Base-by-base conservation (phyloP, 2,329 filamentous ascomycete genomes). In the Myrmaecium sp. region DNA sequence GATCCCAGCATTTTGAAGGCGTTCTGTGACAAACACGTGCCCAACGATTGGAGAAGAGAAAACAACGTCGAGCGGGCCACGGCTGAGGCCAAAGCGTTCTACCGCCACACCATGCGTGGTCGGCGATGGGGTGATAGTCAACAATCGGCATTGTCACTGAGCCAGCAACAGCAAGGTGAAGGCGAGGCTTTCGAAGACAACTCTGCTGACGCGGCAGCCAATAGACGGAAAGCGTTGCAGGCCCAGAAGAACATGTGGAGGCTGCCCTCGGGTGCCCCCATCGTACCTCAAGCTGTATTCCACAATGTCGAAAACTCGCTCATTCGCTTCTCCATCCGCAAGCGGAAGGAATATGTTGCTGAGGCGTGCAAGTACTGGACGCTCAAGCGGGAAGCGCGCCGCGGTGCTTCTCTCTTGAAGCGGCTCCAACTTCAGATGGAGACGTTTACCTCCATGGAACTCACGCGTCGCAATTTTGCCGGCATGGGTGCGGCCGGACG, bases 361-460 rank as follows among this genome's bases (percentile, higher is more conserved):
- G 86, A 94, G 50, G 80, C 80, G 2, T 95, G 86, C 56, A 83
- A 82, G 40, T 98, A 95, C 54, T 98, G 89, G 89, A 95, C 89
- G 0, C 54, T 98, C 35, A 98, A 98, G 57, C 72, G 89, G 30
- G 89, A 98, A 51, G 80, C 86, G 34, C 73, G 89, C 17, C 69
- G 89, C 31, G 89, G 89, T 24, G 89, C 89, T 16, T 82, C 89
- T 4, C 62, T 98, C 29, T 65, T 98, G 32, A 95, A 95, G 55
- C 73, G 89, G 18, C 63, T 98, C 12, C 89, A 98, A 49, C 58
- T 95, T 30, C 84, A 94, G 50, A 78, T 94, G 65, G 86, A 95
- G 51, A 81, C 82, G 0, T 98, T 95, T 51, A 86, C 86, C 5
- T 93, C 83, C 0, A 93, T 94, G 77, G 89, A 98, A 53, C 74